Evolutionary conservation across 768 basidiomycete species (phyloP).

Genomic region (Lactifluus pinguis): DNA sequence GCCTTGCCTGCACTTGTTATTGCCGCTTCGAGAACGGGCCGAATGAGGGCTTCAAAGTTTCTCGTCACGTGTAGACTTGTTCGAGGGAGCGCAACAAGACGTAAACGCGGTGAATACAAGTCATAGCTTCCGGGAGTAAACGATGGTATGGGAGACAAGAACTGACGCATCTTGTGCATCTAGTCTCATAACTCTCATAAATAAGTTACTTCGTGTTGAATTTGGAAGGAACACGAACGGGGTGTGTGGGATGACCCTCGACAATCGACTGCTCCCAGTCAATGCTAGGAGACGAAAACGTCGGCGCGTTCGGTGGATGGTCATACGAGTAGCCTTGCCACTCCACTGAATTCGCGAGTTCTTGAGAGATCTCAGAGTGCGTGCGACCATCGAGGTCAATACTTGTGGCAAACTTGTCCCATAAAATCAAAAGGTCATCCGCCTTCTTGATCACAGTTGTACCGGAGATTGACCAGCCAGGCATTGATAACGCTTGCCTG

Average conservation of each 20-base stretch:
- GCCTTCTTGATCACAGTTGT: background rate
- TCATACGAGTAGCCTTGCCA: conserved; percentile 50
- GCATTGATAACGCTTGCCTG: background rate
- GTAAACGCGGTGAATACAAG: conserved; percentile 39
- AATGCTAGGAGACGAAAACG: conserved; percentile 40
- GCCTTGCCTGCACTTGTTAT: conserved; percentile 30
- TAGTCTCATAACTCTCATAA: conserved; percentile 19
- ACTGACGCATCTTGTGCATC: conserved; percentile 51
- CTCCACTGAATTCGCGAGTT: conserved; percentile 41
- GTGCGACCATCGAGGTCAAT: conserved; percentile 30
- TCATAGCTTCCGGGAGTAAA: conserved; percentile 41
- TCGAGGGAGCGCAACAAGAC: conserved; percentile 39
- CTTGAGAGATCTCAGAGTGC: conserved; percentile 34
- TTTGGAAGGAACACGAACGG: conserved; percentile 28
- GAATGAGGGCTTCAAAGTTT: conserved; percentile 37
- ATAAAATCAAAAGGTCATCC: conserved; percentile 32
- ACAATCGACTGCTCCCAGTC: conserved; percentile 55
- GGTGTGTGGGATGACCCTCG: conserved; percentile 53
- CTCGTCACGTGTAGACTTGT: conserved; percentile 39
- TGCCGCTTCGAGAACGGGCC: conserved; percentile 35
- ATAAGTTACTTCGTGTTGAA: background rate
- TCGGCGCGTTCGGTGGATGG: conserved; percentile 37
- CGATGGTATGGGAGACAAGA: conserved; percentile 41
- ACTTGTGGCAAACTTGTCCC: conserved; percentile 34
- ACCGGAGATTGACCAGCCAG: background rate